Evolutionary conservation across 768 basidiomycete species (phyloP), one percentile per base, ranked within the genome.

Genomic region (Trametes meyenii): DNA sequence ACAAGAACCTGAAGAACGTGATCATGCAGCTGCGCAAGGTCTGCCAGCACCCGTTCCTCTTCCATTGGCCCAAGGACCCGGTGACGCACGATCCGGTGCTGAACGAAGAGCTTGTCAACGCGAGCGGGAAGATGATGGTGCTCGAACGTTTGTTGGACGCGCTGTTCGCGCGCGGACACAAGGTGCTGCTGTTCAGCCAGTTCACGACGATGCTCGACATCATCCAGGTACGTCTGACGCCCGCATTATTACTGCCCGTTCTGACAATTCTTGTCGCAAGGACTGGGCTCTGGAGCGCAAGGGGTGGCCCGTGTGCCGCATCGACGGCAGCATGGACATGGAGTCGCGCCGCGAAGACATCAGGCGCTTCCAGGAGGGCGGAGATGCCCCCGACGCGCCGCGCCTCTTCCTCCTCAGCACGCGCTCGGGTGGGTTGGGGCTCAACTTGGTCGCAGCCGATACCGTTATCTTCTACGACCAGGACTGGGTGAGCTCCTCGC

Each of bases 21-120:
- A 69, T 98, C 59, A 98, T 99, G 96, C 96, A 98, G 72, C 81
- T 98, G 5, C 91, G 96, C 56, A 98, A 98, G 81, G 92, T 95
- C 1, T 94, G 93, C 77, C 94, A 90, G 14, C 94, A 98, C 74
- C 95, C 96, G 0, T 91, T 91, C 78, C 75, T 94, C 6, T 96
- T 96, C 71, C 87, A 92, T 65, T 92, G 92, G 90, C 89, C 92
- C 0, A 67, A 79, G 45, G 86, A 93, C 66, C 79, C 82, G 0
- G 67, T 76, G 5, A 90, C 88, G 0, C 78, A 77, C n/a, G 75
- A 86, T 43, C 83, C 83, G 0, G 77, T 89, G 44, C 74, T 96
- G 40, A 86, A 91, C 66, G 87, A 91, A 24, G 87, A 95, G 67
- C 78, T 98, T 35, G 85, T 96, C 24, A 87, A 89, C 58, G 86